Base-by-base conservation (phyloP, 2,329 filamentous ascomycete genomes). In the Penicillium sp. region DNA sequence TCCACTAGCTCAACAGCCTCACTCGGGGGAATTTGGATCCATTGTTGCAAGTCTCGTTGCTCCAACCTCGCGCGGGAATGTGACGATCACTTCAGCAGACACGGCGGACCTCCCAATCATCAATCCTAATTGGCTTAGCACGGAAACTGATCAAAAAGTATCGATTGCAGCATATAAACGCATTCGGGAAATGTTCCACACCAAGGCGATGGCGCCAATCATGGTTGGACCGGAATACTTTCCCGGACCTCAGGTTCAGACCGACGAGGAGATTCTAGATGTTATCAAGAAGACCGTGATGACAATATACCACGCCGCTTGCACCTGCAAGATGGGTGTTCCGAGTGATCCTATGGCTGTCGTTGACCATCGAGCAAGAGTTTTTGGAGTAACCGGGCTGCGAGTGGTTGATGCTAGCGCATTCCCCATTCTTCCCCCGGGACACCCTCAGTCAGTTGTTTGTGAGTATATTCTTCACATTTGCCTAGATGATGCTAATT, bases 111-210 rank as follows among this genome's bases (percentile, higher is more conserved):
- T 52, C 1, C 72, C 73, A 0, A 47, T 67, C 9, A 67, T 74
- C 41, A 60, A 73, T 43, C 67, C 69, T 1, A 69, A 69, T 44
- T 76, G 66, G 61, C 55, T 76, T 1, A 56, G 55, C 2, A 57
- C 66, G 7, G 60, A 63, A 6, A 55, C 61, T 1, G 73, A 76
- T 27, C 47, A 62, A 15, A 66, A 72, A 10, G 52, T 75, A 2
- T 67, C 64, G 3, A 45, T 76, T 7, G 63, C 65, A 0, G 52
- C 59, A 0, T 69, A 68, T 44, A 67, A 62, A 34, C 66, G 73
- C 2, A 47, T 63, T 0, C 67, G 73, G 0, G 50, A 68, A 9
- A 51, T 63, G 0, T 67, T 60, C 40, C 41, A 45, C 4, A 55
- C 51, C 13, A 32, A 47, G 5, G 59, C 47, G 3, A 55, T 65